phyloP scores from a whole-genome alignment of 495 filamentous ascomycete species.

The Oidiodendron maius region DNA sequence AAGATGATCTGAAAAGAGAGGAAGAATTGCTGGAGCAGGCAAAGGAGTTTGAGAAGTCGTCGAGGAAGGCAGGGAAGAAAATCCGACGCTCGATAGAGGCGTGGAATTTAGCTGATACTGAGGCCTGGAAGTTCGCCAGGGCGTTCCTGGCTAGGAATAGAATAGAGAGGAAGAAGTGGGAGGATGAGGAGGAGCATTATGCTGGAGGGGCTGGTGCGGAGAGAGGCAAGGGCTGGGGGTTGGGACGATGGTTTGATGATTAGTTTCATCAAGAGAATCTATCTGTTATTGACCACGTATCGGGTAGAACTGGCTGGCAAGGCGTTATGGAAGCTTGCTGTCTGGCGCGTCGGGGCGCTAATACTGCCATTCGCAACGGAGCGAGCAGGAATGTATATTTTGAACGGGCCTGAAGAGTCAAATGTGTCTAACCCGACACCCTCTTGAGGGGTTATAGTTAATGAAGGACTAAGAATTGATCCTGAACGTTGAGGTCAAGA shows the following conservation, averaged over 20 bases:
- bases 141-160: constrained; percentile 58
- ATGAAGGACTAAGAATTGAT: background rate
- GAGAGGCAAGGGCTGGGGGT: constrained; percentile 24
- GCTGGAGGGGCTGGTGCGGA: constrained; percentile 45
- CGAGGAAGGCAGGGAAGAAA: constrained; percentile 26
- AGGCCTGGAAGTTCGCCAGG: constrained; percentile 86
- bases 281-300: background rate
- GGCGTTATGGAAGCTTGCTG: no score
- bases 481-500: background rate
- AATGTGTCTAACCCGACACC: no score
- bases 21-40: constrained; percentile 58
- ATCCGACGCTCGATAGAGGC: constrained; percentile 68
- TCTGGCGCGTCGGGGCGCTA: no score
- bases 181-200: constrained; percentile 62
- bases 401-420: no score
- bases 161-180: constrained; percentile 62
- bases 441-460: no score
- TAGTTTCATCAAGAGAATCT: background rate
- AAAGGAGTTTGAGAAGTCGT: constrained; percentile 43
- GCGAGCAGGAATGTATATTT: no score
- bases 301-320: background rate
- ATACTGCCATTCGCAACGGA: no score
- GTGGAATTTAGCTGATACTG: constrained; percentile 90
- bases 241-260: constrained; percentile 27
- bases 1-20: constrained; percentile 47